Evolutionary conservation across 2,329 filamentous ascomycete genomes (phyloP).

Genomic region (Ascochyta koolunga): DNA sequence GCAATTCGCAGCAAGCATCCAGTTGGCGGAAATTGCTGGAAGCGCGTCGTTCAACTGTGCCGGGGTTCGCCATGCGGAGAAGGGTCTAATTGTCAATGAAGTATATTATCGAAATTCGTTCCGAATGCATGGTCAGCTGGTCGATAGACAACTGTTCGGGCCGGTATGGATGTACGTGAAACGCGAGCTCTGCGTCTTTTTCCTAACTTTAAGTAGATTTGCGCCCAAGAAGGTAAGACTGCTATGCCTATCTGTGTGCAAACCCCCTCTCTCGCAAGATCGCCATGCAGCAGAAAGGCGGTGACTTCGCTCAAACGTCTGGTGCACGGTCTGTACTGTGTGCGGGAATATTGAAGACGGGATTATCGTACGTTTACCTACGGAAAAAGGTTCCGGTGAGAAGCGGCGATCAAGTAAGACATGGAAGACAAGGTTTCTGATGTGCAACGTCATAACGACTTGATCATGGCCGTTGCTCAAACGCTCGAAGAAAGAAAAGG

Average conservation of each 20-base stretch:
- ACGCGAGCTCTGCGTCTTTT: neutral
- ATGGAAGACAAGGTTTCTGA: constrained; percentile 16
- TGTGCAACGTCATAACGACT: constrained; percentile 27
- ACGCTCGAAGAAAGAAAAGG: constrained; percentile 9
- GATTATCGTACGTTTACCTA: constrained; percentile 21
- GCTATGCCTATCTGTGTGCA: constrained; percentile 7
- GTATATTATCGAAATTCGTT: neutral
- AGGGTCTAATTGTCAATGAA: neutral
- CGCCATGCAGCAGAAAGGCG: constrained; percentile 30
- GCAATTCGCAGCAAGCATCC: constrained; percentile 11
- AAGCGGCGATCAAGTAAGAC: constrained; percentile 17
- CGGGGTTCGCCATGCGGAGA: constrained; percentile 9
- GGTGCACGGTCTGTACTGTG: constrained; percentile 4
- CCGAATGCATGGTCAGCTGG: constrained; percentile 8
- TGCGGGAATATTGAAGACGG: constrained; percentile 14
- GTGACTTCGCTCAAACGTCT: constrained; percentile 20
- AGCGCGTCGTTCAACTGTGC: neutral
- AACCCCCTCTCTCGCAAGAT: constrained; percentile 22
- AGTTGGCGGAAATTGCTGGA: neutral
- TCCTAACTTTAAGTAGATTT: neutral
- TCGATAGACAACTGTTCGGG: neutral
- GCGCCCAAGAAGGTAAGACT: constrained; percentile 11
- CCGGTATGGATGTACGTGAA: constrained; percentile 10
- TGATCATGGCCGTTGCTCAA: constrained; percentile 27
- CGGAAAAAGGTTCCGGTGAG: constrained; percentile 17